Evolutionary conservation across 345 rosid species (phyloP).

Genomic region (Populus davidiana): DNA sequence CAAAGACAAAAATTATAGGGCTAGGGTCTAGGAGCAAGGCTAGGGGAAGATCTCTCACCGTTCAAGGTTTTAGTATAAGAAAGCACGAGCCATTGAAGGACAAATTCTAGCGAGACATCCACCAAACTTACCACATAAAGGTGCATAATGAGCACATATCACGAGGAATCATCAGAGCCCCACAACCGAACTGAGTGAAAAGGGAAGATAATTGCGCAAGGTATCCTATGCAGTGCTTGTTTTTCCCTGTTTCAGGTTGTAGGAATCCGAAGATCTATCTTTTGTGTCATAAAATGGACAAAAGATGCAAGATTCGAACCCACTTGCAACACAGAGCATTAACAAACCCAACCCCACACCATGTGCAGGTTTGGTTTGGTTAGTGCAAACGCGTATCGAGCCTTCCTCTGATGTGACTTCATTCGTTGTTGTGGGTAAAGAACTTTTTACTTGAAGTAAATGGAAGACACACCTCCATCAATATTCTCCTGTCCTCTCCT

Average conservation of each 20-base stretch:
- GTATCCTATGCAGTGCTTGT: background rate
- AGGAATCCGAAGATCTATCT: slow-evolving; percentile 5
- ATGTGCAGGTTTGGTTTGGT: slow-evolving; percentile 1
- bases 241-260: background rate
- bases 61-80: background rate
- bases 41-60: background rate
- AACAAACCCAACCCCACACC: slow-evolving; percentile 8
- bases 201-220: background rate
- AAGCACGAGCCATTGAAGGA: background rate
- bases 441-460: background rate
- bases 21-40: background rate
- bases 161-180: slow-evolving; percentile 6
- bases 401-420: slow-evolving; percentile 8
- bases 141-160: background rate
- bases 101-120: background rate
- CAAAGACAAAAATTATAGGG: background rate
- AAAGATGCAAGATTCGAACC: background rate
- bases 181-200: background rate
- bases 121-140: background rate
- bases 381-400: background rate
- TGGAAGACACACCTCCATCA: background rate
- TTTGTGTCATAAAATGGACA: background rate
- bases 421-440: background rate
- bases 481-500: background rate
- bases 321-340: background rate